Base-by-base conservation (phyloP, 768 basidiomycete genomes). In the Leccinum boreale region DNA sequence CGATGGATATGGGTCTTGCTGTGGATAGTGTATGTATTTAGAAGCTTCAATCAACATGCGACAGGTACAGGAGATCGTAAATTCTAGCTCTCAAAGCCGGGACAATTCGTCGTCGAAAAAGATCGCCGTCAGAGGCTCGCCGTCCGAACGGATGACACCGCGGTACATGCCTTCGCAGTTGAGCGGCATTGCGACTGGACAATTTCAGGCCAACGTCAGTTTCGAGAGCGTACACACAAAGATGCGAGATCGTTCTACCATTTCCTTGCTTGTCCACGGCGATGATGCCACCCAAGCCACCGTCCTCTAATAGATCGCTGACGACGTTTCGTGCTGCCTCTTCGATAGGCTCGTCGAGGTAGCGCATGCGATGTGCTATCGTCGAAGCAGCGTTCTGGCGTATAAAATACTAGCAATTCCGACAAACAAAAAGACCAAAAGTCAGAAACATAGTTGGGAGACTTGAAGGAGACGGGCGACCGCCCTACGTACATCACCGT, bases 161-260 rank as follows among this genome's bases (percentile, higher is more conserved):
- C 91, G 81, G 67, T 91, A 92, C 91, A 93, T 93, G 8, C 91
- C 89, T 19, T 79, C 75, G 64, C 85, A 89, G 68, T 92, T 92
- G 60, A 92, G 68, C 6, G 88, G 83, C 75, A 89, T 81, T 1
- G 87, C 76, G 46, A 92, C 90, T 90, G 60, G 42, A 44, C 2
- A 15, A 46, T 24, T 21, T 45, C 2, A n/a, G 35, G 8, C 17
- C 21, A 46, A 12, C 24, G 19, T 58, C 28, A 62, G 31, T 47
- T 48, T 51, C 55, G 29, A 46, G 17, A 48, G 10, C 10, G 36
- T 1, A 19, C 26, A 3, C 9, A 12, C 1, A 29, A 7, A 19
- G 12, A 1, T 66, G 79, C 24, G 3, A 36, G n/a, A 11, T 19
- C 10, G 17, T 60, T 15, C 39, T 57, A 89, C 89, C 83, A 63